Conservation (phyloP, 1,284 basidiomycete genomes). For the Sporisorium exsertum region DNA sequence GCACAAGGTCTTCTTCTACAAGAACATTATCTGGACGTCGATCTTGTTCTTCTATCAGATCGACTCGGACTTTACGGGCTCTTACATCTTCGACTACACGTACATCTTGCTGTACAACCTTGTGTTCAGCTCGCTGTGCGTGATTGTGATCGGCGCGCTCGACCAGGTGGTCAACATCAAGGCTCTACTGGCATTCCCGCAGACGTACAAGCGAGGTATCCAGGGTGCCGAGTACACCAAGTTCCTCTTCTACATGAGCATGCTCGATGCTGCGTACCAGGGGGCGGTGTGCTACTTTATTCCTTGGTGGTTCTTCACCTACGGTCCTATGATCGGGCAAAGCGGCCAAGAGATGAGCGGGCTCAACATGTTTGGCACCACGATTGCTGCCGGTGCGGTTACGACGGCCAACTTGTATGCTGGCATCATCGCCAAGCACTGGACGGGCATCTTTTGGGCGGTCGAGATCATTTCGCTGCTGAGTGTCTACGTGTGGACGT, state of each 20-base stretch:
- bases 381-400: constrained; percentile 86
- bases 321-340: constrained; percentile 66
- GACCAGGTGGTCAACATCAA: constrained; percentile 94
- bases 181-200: constrained; percentile 89
- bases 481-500: constrained; percentile 58
- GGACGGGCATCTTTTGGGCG: constrained; percentile 59
- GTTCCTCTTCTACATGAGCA: constrained; percentile 91
- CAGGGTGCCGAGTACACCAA: constrained; percentile 92
- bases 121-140: constrained; percentile 91
- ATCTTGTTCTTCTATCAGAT: constrained; percentile 94
- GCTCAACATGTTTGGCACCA: constrained; percentile 90
- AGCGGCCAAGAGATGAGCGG: constrained; percentile 70
- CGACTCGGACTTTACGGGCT: constrained; percentile 90
- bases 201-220: constrained; percentile 92
- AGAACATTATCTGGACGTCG: constrained; percentile 76
- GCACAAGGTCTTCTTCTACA: constrained; percentile 85
- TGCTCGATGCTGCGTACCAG: constrained; percentile 93
- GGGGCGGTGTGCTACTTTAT: constrained; percentile 90
- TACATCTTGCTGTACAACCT: constrained; percentile 77
- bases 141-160: constrained; percentile 92
- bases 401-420: constrained; percentile 78
- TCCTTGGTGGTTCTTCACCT: constrained; percentile 82
- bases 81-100: constrained; percentile 93
- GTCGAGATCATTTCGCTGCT: constrained; percentile 59
- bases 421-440: constrained; percentile 54